phyloP scores from a whole-genome alignment of 306 rosid genomes.

The Acacia acuminata region DNA sequence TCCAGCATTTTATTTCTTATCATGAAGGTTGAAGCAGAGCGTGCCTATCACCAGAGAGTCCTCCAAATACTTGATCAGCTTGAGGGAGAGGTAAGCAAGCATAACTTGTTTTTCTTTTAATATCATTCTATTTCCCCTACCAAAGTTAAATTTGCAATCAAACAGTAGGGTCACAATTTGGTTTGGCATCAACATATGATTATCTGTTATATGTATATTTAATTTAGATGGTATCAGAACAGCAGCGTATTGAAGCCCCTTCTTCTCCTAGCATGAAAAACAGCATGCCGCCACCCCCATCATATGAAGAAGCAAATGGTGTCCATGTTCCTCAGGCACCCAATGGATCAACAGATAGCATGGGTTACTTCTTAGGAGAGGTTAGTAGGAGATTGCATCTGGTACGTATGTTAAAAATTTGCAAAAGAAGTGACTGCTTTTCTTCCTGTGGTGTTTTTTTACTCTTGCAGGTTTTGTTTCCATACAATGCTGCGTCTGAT shows the following conservation, averaged over 20 bases:
- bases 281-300: background rate
- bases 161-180: background rate
- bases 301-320: constrained; percentile 10
- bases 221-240: constrained; percentile 5
- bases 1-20: background rate
- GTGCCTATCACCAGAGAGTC: constrained; percentile 11
- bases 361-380: constrained; percentile 14
- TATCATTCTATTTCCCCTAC: background rate
- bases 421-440: constrained; percentile 16
- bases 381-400: constrained; percentile 26
- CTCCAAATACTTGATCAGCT: constrained; percentile 14
- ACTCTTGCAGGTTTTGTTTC: constrained; percentile 64
- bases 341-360: constrained; percentile 10
- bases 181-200: background rate
- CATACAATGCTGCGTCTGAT: constrained; percentile 76
- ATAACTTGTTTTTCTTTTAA: background rate
- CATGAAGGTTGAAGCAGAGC: constrained; percentile 11
- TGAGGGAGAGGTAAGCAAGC: background rate
- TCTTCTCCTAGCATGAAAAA: background rate
- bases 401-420: background rate
- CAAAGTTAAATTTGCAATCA: background rate
- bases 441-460: constrained; percentile 27
- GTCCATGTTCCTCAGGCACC: background rate
- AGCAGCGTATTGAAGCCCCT: constrained; percentile 1
- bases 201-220: constrained; percentile 1